Base-by-base conservation (phyloP, 1,139 yeast genomes). In the Candida tropicalis region DNA sequence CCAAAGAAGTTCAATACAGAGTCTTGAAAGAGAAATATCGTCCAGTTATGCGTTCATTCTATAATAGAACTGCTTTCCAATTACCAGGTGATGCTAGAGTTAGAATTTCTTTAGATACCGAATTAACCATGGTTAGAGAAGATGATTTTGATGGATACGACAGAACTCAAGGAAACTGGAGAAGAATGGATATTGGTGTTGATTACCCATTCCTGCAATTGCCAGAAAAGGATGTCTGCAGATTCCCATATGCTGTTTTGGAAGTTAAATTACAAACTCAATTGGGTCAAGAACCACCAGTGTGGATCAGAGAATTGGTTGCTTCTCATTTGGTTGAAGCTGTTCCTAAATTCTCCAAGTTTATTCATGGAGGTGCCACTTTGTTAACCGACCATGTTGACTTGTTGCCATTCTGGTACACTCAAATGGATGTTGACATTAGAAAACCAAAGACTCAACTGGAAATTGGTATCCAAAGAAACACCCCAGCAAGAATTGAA, bases 71-170 rank as follows among this genome's bases (percentile, higher is more conserved):
- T 35, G 99, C 99, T 6, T 93, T 93, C 79, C 99, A 93, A 70
- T 79, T 93, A 46, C 99, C 99, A 3, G 99, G 99, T 48, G 99
- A 93, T 66, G 99, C 99, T 3, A 82, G 99, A 62, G 99, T 93
- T 38, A 90, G 99, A 75, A 93, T 95, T 53, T 93, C 98, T 40
- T 81, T 93, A 53, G 99, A 93, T 63, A 91, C 99, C 0, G 98
- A 93, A 66, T 78, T 93, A 54, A 75, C 95, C 22, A 88, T 93
- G 97, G 90, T 91, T 35, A 84, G 99, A 65, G 99, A 93, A 68
- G 99, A 93, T 65, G 84, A 93, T 63, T 93, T 93, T 60, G 99
- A 93, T 65, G 97, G 97, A 27, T 66, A 74, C 49, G 95, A 90
- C 62, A 82, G 99, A 65, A 89, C 98, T 3, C 77, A 87, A 54